Base-by-base conservation (phyloP, 345 rosid genomes). In the Ceriops zippeliana region DNA sequence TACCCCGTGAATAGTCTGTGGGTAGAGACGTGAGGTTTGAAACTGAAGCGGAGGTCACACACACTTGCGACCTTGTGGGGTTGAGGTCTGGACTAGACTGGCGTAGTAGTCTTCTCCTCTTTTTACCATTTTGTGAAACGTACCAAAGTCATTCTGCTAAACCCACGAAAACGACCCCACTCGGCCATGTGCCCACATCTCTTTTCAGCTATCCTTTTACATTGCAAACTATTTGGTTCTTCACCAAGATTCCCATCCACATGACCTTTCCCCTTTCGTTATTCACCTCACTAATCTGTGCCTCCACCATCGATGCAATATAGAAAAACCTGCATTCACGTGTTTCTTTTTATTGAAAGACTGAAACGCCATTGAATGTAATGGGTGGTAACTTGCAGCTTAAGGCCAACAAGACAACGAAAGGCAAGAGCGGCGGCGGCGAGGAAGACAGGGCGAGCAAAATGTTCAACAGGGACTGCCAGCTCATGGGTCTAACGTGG, bases 401-500 rank as follows among this genome's bases (percentile, higher is more conserved):
- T 3, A 92, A 81, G 78, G 49, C 49, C 49, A 88, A 78, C 86
- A 84, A 80, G 77, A 85, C 83, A 49, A 30, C 20, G 21, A 53
- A 35, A 21, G 73, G 46, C 31, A 58, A 22, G 32, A 47, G 65
- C 37, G 26, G 52, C 52, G 31, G 47, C 3, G 47, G 30, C 28
- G 67, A 60, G 22, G 80, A 71, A 6, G 80, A 67, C 3, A 81
- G 99, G 73, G 96, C 86, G 0, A 88, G 75, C 82, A 89, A 85
- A 81, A 96, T 96, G 99, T 85, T 92, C 86, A 76, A 81, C 80
- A 82, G 83, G 78, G 99, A 96, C 67, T 96, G 99, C 82, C 91
- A 92, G 77, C 84, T 96, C 15, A 96, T 96, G 99, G 99, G 99
- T 72, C 89, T 96, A 64, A 96, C 97, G 63, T 96, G 99, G 99